Evolutionary conservation across 108 stramenopile species (phyloP).

Genomic region (Asterionellopsis glacialis): DNA sequence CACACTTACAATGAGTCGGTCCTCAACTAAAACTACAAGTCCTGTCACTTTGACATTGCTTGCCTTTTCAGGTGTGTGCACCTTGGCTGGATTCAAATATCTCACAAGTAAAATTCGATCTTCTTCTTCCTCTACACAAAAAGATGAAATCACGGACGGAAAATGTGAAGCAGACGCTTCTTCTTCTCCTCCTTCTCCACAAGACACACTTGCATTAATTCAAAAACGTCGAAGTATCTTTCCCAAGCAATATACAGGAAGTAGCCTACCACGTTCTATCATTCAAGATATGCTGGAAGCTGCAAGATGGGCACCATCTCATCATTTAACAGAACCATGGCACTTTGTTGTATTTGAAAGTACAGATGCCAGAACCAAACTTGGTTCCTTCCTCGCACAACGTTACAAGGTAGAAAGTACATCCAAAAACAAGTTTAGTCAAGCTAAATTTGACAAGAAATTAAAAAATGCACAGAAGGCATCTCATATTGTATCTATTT

Average conservation of each 20-base stretch:
- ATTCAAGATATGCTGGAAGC: slow-evolving; percentile 36
- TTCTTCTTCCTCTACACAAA: no score
- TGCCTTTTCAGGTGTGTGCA: no score
- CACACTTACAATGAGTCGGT: no score
- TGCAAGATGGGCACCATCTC: slow-evolving; percentile 34
- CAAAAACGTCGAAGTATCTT: slow-evolving; percentile 27
- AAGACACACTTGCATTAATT: slow-evolving; percentile 11
- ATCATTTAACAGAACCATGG: slow-evolving; percentile 37
- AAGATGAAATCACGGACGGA: no score
- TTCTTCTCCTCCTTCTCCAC: background rate
- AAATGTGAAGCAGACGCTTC: no score
- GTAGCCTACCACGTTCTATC: slow-evolving; percentile 11
- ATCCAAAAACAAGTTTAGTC: slow-evolving; percentile 11
- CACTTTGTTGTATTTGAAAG: slow-evolving; percentile 31
- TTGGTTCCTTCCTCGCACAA: slow-evolving; percentile 21
- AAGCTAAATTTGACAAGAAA: slow-evolving; percentile 36
- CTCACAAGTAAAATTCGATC: no score
- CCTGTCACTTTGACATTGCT: no score
- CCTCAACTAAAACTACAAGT: no score
- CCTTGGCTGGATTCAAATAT: no score
- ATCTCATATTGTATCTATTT: slow-evolving; percentile 31
- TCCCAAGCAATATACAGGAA: slow-evolving; percentile 31
- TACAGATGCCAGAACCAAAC: slow-evolving; percentile 4
- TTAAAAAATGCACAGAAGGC: slow-evolving; percentile 17
- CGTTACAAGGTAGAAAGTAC: slow-evolving; percentile 15